These are phyloP conservation scores for Phytophthora crassamura DNA, from an alignment of 352 stramenopile genomes.

Conservation along the genomic window DNA sequence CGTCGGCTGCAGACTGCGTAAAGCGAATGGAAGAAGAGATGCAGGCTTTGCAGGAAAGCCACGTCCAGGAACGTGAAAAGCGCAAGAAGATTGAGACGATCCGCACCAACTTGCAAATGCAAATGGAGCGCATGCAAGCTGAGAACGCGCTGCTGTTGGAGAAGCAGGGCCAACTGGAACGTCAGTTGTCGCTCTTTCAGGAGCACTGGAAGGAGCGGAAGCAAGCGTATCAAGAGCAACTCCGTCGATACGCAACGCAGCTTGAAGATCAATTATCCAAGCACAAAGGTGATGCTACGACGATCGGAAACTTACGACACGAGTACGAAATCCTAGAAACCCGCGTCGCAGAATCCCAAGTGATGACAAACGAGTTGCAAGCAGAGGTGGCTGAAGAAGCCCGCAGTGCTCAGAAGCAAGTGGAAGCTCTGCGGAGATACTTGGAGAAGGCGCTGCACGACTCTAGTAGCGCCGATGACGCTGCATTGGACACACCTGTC, in stretches of 20 bases:
- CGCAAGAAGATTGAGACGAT: conserved; percentile 55
- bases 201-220: conserved; percentile 61
- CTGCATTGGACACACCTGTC: conserved; percentile 7
- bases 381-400: conserved; percentile 38
- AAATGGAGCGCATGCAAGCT: conserved; percentile 46
- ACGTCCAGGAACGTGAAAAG: conserved; percentile 52
- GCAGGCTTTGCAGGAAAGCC: conserved; percentile 41
- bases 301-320: conserved; percentile 45
- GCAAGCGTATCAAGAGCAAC: conserved; percentile 49
- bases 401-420: conserved; percentile 41
- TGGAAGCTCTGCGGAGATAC: conserved; percentile 59
- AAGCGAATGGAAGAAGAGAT: conserved; percentile 47
- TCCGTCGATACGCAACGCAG: conserved; percentile 37
- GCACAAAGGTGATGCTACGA: conserved; percentile 47
- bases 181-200: conserved; percentile 41
- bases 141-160: conserved; percentile 39
- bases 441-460: conserved; percentile 43
- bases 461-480: conserved; percentile 4
- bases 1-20: conserved; percentile 54
- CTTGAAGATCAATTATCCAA: conserved; percentile 43
- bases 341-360: conserved; percentile 29
- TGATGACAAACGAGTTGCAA: conserved; percentile 27
- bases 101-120: conserved; percentile 41
- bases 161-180: conserved; percentile 45
- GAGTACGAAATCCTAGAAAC: conserved; percentile 44